Evolutionary conservation across 2,329 filamentous ascomycete species (phyloP), one percentile per base, ranked within the genome.

Genomic region (Xylariaceae sp.): DNA sequence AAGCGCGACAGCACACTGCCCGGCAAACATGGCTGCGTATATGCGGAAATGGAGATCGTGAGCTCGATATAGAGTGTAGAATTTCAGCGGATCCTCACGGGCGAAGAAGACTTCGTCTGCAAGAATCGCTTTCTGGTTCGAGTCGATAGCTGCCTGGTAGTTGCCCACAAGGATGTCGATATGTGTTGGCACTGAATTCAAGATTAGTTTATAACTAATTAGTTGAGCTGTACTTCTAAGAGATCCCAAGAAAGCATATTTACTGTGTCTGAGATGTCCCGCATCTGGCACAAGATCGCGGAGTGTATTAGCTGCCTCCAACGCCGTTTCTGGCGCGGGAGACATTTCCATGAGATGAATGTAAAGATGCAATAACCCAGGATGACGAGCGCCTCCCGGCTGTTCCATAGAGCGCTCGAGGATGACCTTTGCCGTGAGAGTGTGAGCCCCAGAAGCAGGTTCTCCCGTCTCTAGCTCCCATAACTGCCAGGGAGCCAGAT

Each of bases 261-360:
- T n/a, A n/a, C n/a, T 27, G 22, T 27, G 22, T 27, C 22, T 27
- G 22, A 27, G 22, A 64, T 90, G 87, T 1, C 86, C 86, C 0
- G 81, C 75, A 62, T 89, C 85, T 0, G 86, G 86, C 0, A 86
- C 78, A 2, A 89, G 74, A 10, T 73, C 75, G 18, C 86, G 81
- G 11, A 90, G 73, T 14, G 71, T 68, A 58, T 89, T 77, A 5
- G 85, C 85, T 0, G 77, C 72, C 0, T 76, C 70, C 14, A 88
- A 64, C 1, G 83, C 87, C 1, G 68, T 63, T 62, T 89, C 86
- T 0, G 86, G 86, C 0, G 71, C 75, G 0, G 73, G 69, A 0
- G 86, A 89, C 86, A 89, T 89, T 62, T 90, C 87, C 74, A 89
- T 86, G 3, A 89, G 76, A 58, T 90, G 86, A 36, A 90, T 87